A percentile compares a stretch with the other conserved stretches of the same genome.
phyloP scores from a whole-genome alignment of 176 grass and related monocot genomes.

The Paspalum notatum region DNA sequence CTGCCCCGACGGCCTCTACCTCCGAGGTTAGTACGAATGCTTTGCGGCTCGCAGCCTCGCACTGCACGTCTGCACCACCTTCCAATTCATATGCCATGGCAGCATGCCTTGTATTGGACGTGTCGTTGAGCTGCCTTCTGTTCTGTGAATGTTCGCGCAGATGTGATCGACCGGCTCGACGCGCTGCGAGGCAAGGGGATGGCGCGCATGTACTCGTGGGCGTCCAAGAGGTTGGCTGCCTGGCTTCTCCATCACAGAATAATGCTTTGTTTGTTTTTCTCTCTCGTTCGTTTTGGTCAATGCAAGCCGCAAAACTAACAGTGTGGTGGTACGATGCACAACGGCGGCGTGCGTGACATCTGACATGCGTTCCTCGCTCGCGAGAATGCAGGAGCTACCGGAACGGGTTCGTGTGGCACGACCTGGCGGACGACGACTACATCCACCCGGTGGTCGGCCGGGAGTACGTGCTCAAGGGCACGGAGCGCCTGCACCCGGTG shows the following conservation, averaged over 20 bases:
- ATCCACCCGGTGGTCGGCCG: constrained; percentile 77
- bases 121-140: not conserved
- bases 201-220: constrained; percentile 80
- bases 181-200: constrained; percentile 81
- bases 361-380: not conserved
- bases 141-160: constrained; percentile 17
- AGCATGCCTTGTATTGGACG: not conserved
- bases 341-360: not conserved
- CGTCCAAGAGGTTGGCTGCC: constrained; percentile 70
- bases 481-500: constrained; percentile 56
- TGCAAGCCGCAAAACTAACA: not conserved
- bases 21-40: constrained; percentile 70
- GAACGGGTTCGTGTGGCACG: constrained; percentile 98
- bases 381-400: constrained; percentile 70
- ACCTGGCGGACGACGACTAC: constrained; percentile 75
- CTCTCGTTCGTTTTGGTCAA: not conserved
- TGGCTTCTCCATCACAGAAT: no score
- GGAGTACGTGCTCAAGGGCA: constrained; percentile 97
- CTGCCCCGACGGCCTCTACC: constrained; percentile 69
- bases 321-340: not conserved
- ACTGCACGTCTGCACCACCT: not conserved
- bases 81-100: not conserved
- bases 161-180: constrained; percentile 78
- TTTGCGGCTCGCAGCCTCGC: no score
- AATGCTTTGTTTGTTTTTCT: no score